These are phyloP conservation scores for Fraxinus sp. DNA, from an alignment of 305 asterid species.

Conservation along the genomic window DNA sequence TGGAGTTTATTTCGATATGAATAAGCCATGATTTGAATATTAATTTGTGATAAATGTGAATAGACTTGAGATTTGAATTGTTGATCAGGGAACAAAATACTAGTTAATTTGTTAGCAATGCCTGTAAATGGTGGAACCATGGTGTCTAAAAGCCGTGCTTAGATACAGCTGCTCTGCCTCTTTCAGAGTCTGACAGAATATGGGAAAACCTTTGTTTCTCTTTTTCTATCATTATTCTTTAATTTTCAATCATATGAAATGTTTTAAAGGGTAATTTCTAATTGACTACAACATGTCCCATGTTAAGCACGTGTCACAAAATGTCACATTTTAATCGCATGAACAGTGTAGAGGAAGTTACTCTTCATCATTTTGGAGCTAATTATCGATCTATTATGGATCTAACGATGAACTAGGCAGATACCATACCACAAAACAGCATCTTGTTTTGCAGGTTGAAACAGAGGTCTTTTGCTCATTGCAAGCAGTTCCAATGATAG, in stretches of 20 bases:
- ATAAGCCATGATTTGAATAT: background rate
- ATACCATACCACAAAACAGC: background rate
- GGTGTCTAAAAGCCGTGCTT: background rate
- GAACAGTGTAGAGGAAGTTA: background rate
- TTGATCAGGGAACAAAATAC: background rate
- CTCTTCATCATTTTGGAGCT: background rate
- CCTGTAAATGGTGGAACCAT: background rate
- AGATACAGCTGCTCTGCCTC: background rate
- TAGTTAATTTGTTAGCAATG: background rate
- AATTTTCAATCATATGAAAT: background rate
- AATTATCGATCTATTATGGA: background rate
- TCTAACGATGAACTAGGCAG: background rate
- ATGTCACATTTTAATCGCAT: background rate
- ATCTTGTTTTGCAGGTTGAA: constrained; percentile 6
- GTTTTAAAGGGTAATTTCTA: background rate
- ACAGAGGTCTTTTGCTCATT: constrained; percentile 13
- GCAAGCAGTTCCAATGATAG: background rate
- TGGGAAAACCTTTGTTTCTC: background rate
- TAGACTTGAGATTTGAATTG: background rate
- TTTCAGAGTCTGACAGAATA: background rate
- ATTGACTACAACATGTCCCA: background rate
- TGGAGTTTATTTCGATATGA: background rate
- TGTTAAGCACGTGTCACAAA: background rate
- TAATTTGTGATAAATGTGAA: background rate
- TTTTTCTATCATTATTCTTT: background rate